Evolutionary conservation across 2,329 filamentous ascomycete genomes (phyloP), one percentile per base, ranked within the genome.

Genomic region (Claviceps sp.): DNA sequence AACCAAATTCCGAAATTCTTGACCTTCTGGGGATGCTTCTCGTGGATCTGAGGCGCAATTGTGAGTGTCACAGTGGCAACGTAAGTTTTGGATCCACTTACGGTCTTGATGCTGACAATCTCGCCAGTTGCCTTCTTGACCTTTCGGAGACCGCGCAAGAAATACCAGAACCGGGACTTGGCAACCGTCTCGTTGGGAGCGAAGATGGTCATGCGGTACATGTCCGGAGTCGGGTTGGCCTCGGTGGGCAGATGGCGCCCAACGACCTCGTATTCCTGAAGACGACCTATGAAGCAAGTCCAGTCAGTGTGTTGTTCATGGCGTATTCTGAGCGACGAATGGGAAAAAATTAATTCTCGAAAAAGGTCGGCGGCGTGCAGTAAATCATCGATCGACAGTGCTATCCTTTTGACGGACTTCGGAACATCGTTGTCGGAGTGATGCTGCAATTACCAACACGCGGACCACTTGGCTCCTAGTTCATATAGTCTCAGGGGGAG

Each of bases 1-100:
- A 98, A 85, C 94, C 94, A 98, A 84, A 98, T 85, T 74, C 93
- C 93, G 73, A 98, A 97, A 87, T 96, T 98, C 89, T 98, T 98
- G 83, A 98, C 90, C 82, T 95, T 96, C 70, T 90, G 80, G 68
- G 93, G 93, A 75, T 88, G 89, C 86, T 97, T 97, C 89, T 98
- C 93, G 77, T 82, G 77, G 79, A 98, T 94, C 90, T 95, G 47
- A 18, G 34, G 47, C 38, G 38, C 9, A 47, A 11, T 40, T 54
- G 55, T 59, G 16, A 60, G 55, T 45, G 18, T 20, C n/a, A 26
- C 13, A 13, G 3, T 16, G 34, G 26, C 42, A 30, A 38, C 16
- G 41, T 14, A 18, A 24, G 13, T 22, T 38, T 37, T 9, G 22
- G 14, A 9, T 43, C 18, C 54, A 50, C 54, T 68, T 84, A 95